These are phyloP conservation scores for Litsea cubeba DNA, from an alignment of 164 flowering plant genomes.

Conservation along the genomic window DNA sequence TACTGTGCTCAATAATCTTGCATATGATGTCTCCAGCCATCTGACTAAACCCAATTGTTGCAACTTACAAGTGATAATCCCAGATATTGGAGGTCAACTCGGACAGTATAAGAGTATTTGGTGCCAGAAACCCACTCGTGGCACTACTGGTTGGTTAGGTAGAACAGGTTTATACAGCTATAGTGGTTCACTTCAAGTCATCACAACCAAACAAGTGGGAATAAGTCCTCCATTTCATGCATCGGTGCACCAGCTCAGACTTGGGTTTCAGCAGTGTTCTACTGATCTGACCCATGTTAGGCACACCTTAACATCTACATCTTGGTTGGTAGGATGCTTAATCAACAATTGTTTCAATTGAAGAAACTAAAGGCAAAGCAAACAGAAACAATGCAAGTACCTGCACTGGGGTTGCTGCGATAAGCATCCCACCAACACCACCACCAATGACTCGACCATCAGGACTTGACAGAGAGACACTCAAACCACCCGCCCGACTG, in stretches of 20 bases:
- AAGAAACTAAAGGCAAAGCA: background rate
- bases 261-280: background rate
- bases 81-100: too few relatives aligned
- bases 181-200: too few relatives aligned
- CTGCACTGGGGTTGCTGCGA: constrained; percentile 90
- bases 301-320: background rate
- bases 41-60: too few relatives aligned
- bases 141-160: too few relatives aligned
- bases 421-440: constrained; percentile 80
- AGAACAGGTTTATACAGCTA: too few relatives aligned
- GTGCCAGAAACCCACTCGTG: too few relatives aligned
- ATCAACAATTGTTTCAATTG: background rate
- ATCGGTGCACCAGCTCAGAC: background rate
- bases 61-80: too few relatives aligned
- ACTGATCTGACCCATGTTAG: background rate
- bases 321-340: background rate
- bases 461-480: constrained; percentile 76
- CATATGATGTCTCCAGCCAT: too few relatives aligned
- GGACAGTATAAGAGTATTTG: too few relatives aligned
- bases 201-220: background rate
- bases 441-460: constrained; percentile 94
- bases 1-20: too few relatives aligned
- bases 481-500: constrained; percentile 66
- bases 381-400: constrained; percentile 26
- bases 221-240: background rate